Base-by-base conservation (phyloP, 2,329 filamentous ascomycete species). In the Aurifilum marmelostoma region DNA sequence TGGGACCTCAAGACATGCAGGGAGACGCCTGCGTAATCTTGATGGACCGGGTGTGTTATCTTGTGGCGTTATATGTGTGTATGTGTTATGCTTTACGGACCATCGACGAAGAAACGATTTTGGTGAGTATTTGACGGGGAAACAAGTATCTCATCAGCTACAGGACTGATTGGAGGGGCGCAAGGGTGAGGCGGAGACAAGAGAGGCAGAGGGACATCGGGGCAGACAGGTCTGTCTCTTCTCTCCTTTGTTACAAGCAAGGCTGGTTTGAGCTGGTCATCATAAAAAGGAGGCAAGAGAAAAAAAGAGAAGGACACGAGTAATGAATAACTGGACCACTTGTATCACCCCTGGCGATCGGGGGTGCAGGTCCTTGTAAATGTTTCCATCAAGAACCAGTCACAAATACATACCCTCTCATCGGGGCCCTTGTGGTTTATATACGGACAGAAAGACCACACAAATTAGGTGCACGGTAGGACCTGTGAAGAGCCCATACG, bases 331-430 rank as follows among this genome's bases (percentile, higher is more conserved):
- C 29, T 8, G 50, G 37, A 65, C 54, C 43, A 65, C 39, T 21
- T 9, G 8, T 7, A n/a, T n/a, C 21, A 8, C 21, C 43, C 21
- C 21, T 47, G 43, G 43, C 43, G 54, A 50, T 34, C 50, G 18
- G 34, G 50, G 37, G 63, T 14, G 21, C n/a, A 52, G 34, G 18
- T 27, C 37, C 24, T 29, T 65, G 63, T 56, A 65, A 14, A 65
- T 65, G 63, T 65, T 24, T 12, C 34, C 34, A 9, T 7, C 21
- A 56, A 65, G 9, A 18, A 54, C 21, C 9, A 54, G 27, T n/a
- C 34, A 41, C 11, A 47, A 43, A 65, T 37, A 37, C 18, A 59
- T 37, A 29, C 32, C 24, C 43, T 47, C 18, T 47, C 43, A 11
- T n/a, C 18, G 21, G 18, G 43, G 11, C 4, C 52, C 27, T 56